These are phyloP conservation scores for Leccinum truebloodii DNA, from an alignment of 768 basidiomycete genomes.

Conservation along the genomic window DNA sequence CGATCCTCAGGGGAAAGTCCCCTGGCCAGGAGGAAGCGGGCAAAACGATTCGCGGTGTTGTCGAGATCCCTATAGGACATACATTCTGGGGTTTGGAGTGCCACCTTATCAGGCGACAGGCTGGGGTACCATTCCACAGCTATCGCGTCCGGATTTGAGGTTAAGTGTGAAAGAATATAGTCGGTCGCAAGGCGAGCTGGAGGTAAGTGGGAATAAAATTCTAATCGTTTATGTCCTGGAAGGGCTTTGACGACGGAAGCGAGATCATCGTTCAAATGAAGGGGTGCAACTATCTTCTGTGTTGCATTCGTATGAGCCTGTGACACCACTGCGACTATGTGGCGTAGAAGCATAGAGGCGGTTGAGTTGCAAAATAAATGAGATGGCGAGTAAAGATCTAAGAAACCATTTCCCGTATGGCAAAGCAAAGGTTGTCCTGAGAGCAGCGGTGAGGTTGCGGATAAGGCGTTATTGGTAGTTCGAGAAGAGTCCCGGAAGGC, in stretches of 20 bases:
- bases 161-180: conserved; percentile 23
- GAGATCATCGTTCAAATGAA: conserved; percentile 13
- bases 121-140: conserved; percentile 28
- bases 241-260: conserved; percentile 21
- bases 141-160: conserved; percentile 12
- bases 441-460: not conserved
- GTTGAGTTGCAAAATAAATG: conserved; percentile 14
- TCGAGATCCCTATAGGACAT: conserved; percentile 39
- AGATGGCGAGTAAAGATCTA: conserved; percentile 19
- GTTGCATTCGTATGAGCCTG: conserved; percentile 5
- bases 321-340: conserved; percentile 14
- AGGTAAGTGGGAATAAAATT: conserved; percentile 19
- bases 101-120: conserved; percentile 6
- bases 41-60: conserved; percentile 39
- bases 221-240: conserved; percentile 7
- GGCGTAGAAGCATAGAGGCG: conserved; percentile 19
- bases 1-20: conserved; percentile 41
- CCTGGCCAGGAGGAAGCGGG: conserved; percentile 40
- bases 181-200: conserved; percentile 25
- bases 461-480: not conserved
- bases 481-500: conserved; percentile 16
- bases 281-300: conserved; percentile 11
- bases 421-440: conserved; percentile 12
- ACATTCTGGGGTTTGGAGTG: conserved; percentile 5
- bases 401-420: conserved; percentile 6